phyloP scores from a whole-genome alignment of 164 flowering plant species.

The Aristolochia fimbriata region DNA sequence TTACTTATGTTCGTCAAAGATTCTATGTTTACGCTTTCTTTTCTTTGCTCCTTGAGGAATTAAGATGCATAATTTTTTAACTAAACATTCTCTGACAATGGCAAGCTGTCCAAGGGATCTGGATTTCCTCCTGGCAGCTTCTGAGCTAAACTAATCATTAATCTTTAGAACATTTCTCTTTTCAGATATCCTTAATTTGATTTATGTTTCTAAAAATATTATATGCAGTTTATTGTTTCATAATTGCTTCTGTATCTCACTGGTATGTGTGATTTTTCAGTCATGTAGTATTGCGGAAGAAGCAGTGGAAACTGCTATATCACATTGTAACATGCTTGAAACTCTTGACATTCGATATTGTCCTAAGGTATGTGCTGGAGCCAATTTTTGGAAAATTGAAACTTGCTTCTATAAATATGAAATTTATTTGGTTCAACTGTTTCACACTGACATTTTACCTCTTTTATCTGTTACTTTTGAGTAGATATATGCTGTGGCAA shows the following conservation, averaged over 20 bases:
- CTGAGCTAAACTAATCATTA: no score
- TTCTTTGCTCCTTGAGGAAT: no score
- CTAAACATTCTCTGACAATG: no score
- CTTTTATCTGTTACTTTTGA: neutral
- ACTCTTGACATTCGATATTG: conserved; percentile 92
- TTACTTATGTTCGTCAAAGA: no score
- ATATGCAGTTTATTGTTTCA: neutral
- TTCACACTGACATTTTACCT: neutral
- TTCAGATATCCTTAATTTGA: neutral
- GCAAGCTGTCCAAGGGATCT: no score
- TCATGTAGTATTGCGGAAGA: conserved; percentile 72
- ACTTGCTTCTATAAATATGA: neutral
- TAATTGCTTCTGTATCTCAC: neutral
- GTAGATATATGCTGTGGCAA: conserved; percentile 49
- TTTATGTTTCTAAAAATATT: neutral
- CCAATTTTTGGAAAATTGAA: neutral
- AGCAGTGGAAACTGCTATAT: conserved; percentile 61
- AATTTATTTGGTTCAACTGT: neutral
- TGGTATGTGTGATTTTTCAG: conserved; percentile 19
- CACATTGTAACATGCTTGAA: conserved; percentile 73
- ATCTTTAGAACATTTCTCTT: no score
- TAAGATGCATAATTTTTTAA: no score
- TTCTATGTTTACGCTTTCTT: no score
- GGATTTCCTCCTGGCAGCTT: no score
- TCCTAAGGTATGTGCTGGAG: conserved; percentile 49